Conservation (phyloP, 371 early-diverging fungal genomes). For the Mucor mucedo region DNA sequence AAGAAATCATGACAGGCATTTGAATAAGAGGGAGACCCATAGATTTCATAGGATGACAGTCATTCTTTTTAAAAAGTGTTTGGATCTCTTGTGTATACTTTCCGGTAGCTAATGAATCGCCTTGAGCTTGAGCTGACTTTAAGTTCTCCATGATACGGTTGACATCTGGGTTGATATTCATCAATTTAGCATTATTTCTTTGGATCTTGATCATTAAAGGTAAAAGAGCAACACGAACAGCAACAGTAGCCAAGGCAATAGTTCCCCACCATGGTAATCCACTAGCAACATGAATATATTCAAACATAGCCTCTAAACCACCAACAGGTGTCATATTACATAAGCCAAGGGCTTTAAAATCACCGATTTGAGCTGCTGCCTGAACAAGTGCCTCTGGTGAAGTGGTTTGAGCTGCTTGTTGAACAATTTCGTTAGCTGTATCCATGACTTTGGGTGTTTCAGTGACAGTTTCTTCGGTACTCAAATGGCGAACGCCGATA, state of each 20-base stretch:
- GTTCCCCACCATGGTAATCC: conserved; percentile 96
- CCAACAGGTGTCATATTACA: conserved; percentile 83
- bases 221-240: conserved; percentile 73
- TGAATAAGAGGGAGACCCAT: conserved; percentile 72
- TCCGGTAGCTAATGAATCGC: conserved; percentile 65
- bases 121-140: conserved; percentile 59
- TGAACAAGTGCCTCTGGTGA: conserved; percentile 51
- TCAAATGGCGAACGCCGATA: conserved; percentile 22
- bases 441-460: conserved; percentile 14
- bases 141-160: conserved; percentile 71
- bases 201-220: conserved; percentile 83
- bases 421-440: conserved; percentile 25
- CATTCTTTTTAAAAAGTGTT: conserved; percentile 66
- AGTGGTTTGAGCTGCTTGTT: conserved; percentile 37
- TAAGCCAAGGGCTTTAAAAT: conserved; percentile 80
- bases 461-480: conserved; percentile 19
- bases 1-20: conserved; percentile 87
- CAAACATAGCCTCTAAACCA: conserved; percentile 73
- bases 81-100: conserved; percentile 61
- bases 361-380: conserved; percentile 74
- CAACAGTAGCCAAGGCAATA: conserved; percentile 75
- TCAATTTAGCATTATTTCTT: conserved; percentile 71
- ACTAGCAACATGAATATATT: conserved; percentile 78
- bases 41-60: conserved; percentile 68
- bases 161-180: conserved; percentile 79